Evolutionary conservation across 768 basidiomycete genomes (phyloP), one percentile per base, ranked within the genome.

Genomic region (Leccinum rimulosum): DNA sequence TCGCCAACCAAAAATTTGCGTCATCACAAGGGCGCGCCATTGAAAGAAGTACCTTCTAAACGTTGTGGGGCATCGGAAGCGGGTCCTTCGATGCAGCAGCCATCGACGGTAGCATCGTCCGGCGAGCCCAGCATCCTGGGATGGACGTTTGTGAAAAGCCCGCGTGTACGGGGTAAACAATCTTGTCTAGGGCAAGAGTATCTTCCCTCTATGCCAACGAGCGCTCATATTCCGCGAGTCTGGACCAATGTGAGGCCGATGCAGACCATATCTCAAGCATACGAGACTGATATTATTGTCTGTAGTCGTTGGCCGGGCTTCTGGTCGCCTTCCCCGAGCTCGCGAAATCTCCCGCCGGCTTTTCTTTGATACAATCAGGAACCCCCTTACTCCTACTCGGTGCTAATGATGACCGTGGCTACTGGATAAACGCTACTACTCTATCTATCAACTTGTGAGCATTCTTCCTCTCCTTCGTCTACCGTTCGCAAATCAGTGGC

Each of bases 301-400:
- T 43, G 10, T 47, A 73, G 71, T 71, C 70, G n/a, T 53, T 61
- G 3, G 30, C 53, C 9, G 66, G 65, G 11, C 61, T 73, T 22
- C 8, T 59, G 25, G 64, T 55, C 6, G 55, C 65, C 22, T 73
- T 69, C 17, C 72, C 72, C 19, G 62, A 68, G 36, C 63, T 74
- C 9, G 52, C 50, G 1, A 71, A 69, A 36, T 15, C 68, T 6
- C 15, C 35, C 40, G 35, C 59, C 19, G 63, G 67, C 11, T 59
- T 73, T 52, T 64, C 60, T 11, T 73, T 69, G 67, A 53, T 63
- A 35, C 67, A 74, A 49, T 73, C 63, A 15, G 69, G 69, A 53
- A 65, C 64, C 4, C 73, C 73, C 1, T 35, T 69, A 50, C 60
- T 73, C 47, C 19, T 73, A 19, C 61, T 73, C 2, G 62, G 64